Percentiles rank a stretch among this genome's conserved stretches.
Evolutionary conservation across 345 rosid species (phyloP).

Genomic region (Lepidium aucheri): DNA sequence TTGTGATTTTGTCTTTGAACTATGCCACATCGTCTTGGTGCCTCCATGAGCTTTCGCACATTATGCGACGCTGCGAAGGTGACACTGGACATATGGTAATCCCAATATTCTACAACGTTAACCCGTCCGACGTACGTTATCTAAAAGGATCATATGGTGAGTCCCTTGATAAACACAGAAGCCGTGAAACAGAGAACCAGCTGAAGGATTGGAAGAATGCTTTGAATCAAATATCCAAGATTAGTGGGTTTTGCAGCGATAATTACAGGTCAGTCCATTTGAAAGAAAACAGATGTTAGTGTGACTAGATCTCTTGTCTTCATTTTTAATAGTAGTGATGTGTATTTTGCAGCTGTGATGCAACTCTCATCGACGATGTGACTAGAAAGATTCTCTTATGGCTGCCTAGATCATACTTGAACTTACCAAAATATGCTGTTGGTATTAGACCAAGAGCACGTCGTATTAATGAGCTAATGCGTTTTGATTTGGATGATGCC

Average conservation of each 20-base stretch:
- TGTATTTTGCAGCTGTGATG: background rate
- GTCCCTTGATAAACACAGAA: background rate
- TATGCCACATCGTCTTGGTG: constrained; percentile 11
- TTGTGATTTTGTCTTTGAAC: background rate
- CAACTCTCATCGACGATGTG: background rate
- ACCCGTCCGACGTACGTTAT: background rate
- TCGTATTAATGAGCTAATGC: background rate
- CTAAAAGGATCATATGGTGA: background rate
- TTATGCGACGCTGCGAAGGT: background rate
- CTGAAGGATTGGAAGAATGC: constrained; percentile 1
- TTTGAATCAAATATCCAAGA: background rate
- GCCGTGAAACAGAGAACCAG: background rate
- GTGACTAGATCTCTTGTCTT: background rate
- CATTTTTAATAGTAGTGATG: background rate
- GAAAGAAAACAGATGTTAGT: background rate
- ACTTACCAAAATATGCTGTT: background rate
- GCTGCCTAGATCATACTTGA: background rate
- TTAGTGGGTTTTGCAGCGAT: background rate
- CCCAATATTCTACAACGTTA: background rate
- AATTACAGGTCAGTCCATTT: background rate
- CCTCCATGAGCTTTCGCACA: constrained; percentile 7
- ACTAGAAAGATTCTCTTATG: background rate
- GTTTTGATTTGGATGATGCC: background rate
- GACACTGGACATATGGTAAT: background rate
- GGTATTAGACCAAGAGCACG: background rate